Percentiles rank a stretch among this genome's conserved stretches.
These are phyloP conservation scores for Lasiosphaeria miniovina DNA, from an alignment of 495 filamentous ascomycete genomes.

Conservation along the genomic window DNA sequence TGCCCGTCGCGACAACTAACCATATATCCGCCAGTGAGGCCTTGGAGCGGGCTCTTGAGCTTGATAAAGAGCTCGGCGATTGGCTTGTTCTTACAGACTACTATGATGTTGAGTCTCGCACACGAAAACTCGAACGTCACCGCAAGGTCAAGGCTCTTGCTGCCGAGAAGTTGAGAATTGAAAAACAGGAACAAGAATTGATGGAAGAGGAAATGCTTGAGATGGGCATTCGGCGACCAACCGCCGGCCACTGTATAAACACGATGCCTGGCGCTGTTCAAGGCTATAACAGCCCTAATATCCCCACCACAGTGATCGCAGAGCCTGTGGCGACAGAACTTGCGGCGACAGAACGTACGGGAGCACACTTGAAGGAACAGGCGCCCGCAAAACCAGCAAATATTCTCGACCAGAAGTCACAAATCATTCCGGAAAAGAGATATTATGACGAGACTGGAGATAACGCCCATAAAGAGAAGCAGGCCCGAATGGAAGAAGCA, in stretches of 20 bases:
- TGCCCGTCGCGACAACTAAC: background rate
- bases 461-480: constrained; percentile 8
- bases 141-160: constrained; percentile 44
- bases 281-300: constrained; percentile 17
- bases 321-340: background rate
- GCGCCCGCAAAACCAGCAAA: background rate
- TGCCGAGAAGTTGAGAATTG: constrained; percentile 34
- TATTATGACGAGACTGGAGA: constrained; percentile 2
- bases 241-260: constrained; percentile 3
- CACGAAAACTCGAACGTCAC: constrained; percentile 43
- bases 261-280: constrained; percentile 11
- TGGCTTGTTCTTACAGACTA: constrained; percentile 62
- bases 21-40: constrained; percentile 5
- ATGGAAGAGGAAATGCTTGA: constrained; percentile 30
- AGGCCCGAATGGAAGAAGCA: constrained; percentile 6
- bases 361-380: too few species aligned
- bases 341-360: too few species aligned
- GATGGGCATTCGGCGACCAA: constrained; percentile 14
- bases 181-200: constrained; percentile 32
- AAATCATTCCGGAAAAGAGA: constrained; percentile 10
- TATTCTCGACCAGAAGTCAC: background rate
- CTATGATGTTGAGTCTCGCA: constrained; percentile 49
- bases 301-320: constrained; percentile 12
- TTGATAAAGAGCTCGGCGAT: constrained; percentile 50
- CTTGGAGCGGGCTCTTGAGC: constrained; percentile 19